Evolutionary conservation across 2,329 filamentous ascomycete genomes (phyloP), one percentile per base, ranked within the genome.

Genomic region (Arthrocladium fulminans): DNA sequence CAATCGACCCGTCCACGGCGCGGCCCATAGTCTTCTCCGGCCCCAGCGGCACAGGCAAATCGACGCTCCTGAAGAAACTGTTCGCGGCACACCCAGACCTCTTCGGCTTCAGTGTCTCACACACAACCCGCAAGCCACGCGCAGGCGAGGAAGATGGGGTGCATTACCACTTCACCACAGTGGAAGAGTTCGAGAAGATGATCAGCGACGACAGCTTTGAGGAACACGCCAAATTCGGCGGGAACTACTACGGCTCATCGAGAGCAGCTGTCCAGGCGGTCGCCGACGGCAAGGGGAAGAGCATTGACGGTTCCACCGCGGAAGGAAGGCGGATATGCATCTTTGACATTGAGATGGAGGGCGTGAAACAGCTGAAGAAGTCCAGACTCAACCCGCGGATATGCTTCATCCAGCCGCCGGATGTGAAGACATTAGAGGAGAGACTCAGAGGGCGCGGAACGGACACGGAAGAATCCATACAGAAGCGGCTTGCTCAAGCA

Each of bases 311-410:
- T 4, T 47, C 23, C 9, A 48, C 51, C 4, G 57, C 55, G 5
- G 40, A 88, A 61, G 79, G 82, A 69, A 83, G 81, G 43, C 76
- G 75, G 60, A 79, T 88, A 35, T 90, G 89, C 53, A 81, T 96
- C 41, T 72, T 96, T 57, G 90, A 97, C 65, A 97, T 96, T 63
- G 90, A 96, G 75, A 95, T 96, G 87, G 88, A 81, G 77, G 89
- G 89, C 52, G 88, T 96, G 50, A 95, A 95, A 73, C 89, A 96
- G 69, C 86, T 96, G 61, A 88, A 88, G 67, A 76, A 77, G 53
- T 85, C 83, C 43, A 75, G 75, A 57, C 77, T 89, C 54, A 76
- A 81, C 49, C 86, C 88, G 6, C 80, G 86, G 48, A 95, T 87
- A 69, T 69, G 94, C 56, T 95, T 95, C 67, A 77, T 96, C 53